Evolutionary conservation across 176 grass and related monocot species (phyloP).

Genomic region (Cenchrus fungigraminus): DNA sequence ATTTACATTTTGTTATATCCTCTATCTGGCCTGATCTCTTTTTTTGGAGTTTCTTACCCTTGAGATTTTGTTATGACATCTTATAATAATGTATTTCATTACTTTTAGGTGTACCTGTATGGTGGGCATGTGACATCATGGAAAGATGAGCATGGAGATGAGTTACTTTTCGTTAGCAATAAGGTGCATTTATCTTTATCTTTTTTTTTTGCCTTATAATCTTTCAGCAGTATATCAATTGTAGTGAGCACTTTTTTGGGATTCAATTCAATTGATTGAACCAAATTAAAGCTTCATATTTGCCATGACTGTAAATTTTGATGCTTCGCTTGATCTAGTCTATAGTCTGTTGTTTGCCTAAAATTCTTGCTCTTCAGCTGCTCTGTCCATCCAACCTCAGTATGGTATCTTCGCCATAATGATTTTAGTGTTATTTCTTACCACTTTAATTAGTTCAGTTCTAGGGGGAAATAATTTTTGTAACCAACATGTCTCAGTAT

Average conservation of each 20-base stretch:
- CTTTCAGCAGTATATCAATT: slow-evolving; percentile 24
- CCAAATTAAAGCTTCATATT: slow-evolving; percentile 3
- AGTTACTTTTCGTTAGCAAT: slow-evolving; percentile 80
- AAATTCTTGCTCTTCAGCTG: neutral
- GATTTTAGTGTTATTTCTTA: neutral
- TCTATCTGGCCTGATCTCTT: slow-evolving; percentile 1
- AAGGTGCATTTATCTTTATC: slow-evolving; percentile 44
- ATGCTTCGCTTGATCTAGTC: slow-evolving; percentile 18
- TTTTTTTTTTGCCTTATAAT: slow-evolving; percentile 17
- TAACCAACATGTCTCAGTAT: slow-evolving; percentile 17
- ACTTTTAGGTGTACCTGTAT: slow-evolving; percentile 72
- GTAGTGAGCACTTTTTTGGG: neutral
- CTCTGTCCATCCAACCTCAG: neutral
- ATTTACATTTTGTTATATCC: slow-evolving; percentile 1
- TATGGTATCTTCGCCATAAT: neutral
- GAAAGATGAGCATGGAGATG: slow-evolving; percentile 78
- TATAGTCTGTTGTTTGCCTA: neutral
- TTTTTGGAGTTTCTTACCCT: slow-evolving; percentile 13
- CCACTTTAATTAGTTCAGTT: neutral
- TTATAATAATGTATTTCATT: slow-evolving; percentile 24
- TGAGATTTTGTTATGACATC: slow-evolving; percentile 24
- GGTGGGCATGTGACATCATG: slow-evolving; percentile 80
- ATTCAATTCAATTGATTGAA: slow-evolving; percentile 10
- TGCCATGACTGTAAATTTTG: neutral
- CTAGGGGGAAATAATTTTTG: slow-evolving; percentile 11